Conservation (phyloP, 352 stramenopile species). For the Achlya hypogyna region DNA sequence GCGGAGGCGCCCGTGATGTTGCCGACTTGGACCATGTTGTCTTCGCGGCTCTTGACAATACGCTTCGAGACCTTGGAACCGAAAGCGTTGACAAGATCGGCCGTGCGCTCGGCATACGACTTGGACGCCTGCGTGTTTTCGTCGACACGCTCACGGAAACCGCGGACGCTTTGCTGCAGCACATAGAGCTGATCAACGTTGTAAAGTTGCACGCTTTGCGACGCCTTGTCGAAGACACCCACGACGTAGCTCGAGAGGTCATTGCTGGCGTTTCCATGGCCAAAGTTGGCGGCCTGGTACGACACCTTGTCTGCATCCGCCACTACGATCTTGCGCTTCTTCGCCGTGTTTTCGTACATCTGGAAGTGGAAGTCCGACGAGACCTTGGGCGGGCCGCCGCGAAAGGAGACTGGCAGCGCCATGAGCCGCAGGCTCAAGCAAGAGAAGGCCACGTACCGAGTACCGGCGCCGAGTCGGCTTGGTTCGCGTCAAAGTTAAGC, state of each 20-base stretch:
- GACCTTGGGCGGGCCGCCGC: constrained; percentile 58
- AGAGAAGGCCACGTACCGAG: not conserved
- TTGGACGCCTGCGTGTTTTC: constrained; percentile 44
- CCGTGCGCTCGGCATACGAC: constrained; percentile 55
- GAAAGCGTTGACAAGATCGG: constrained; percentile 70
- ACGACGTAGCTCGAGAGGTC: constrained; percentile 66
- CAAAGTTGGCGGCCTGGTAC: constrained; percentile 81
- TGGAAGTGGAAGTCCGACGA: constrained; percentile 58
- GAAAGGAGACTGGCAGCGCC: constrained; percentile 51
- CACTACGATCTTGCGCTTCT: constrained; percentile 75
- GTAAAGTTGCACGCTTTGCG: constrained; percentile 57
- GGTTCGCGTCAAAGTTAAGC: constrained; percentile 1
- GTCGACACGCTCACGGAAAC: constrained; percentile 23
- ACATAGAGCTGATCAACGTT: constrained; percentile 80
- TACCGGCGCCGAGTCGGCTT: constrained; percentile 12
- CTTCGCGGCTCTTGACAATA: constrained; percentile 71
- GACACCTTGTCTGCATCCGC: constrained; percentile 67
- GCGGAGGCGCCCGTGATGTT: constrained; percentile 65
- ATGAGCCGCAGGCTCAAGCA: not conserved
- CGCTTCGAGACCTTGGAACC: constrained; percentile 78
- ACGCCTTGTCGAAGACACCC: constrained; percentile 68
- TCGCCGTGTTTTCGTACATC: constrained; percentile 67
- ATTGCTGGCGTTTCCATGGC: constrained; percentile 59
- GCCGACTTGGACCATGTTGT: constrained; percentile 70
- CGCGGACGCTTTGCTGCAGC: constrained; percentile 77